These are phyloP conservation scores for Tolypocladium sp. DNA, from an alignment of 2,329 filamentous ascomycete species.

Conservation along the genomic window DNA sequence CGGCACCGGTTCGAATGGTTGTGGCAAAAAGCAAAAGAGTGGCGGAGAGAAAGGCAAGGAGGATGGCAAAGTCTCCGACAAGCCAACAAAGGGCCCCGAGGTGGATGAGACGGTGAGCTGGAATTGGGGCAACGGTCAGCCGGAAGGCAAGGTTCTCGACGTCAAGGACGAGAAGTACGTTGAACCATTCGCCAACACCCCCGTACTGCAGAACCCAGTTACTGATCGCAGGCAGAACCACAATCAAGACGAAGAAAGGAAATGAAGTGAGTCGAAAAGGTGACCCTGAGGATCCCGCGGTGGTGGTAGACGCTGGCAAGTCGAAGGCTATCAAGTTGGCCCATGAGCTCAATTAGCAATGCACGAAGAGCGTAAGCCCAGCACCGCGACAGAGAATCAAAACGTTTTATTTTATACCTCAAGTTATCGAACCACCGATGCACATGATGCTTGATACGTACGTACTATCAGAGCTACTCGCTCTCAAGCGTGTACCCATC, in stretches of 20 bases:
- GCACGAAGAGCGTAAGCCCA: background rate
- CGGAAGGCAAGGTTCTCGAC: constrained; percentile 33
- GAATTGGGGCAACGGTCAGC: constrained; percentile 35
- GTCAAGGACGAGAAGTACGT: constrained; percentile 32
- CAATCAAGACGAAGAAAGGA: constrained; percentile 30
- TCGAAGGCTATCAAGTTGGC: constrained; percentile 30
- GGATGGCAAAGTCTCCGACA: background rate
- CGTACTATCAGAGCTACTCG: background rate
- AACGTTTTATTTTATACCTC: too few relatives aligned
- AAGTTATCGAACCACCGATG: background rate
- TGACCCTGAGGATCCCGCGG: constrained; percentile 29
- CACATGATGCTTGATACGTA: background rate
- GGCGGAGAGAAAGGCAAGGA: background rate
- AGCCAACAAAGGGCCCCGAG: constrained; percentile 21
- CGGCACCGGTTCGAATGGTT: background rate
- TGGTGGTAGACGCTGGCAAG: constrained; percentile 31
- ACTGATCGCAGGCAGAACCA: constrained; percentile 15
- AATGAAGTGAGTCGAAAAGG: constrained; percentile 31
- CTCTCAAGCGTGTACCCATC: background rate
- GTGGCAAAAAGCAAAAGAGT: background rate
- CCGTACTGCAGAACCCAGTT: too few relatives aligned
- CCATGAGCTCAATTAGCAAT: constrained; percentile 27
- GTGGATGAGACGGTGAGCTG: constrained; percentile 35
- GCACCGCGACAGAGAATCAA: too few relatives aligned
- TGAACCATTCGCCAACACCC: background rate